Evolutionary conservation across 2,329 filamentous ascomycete genomes (phyloP), one percentile per base, ranked within the genome.

Genomic region (Purpureocillium takamizusanense): DNA sequence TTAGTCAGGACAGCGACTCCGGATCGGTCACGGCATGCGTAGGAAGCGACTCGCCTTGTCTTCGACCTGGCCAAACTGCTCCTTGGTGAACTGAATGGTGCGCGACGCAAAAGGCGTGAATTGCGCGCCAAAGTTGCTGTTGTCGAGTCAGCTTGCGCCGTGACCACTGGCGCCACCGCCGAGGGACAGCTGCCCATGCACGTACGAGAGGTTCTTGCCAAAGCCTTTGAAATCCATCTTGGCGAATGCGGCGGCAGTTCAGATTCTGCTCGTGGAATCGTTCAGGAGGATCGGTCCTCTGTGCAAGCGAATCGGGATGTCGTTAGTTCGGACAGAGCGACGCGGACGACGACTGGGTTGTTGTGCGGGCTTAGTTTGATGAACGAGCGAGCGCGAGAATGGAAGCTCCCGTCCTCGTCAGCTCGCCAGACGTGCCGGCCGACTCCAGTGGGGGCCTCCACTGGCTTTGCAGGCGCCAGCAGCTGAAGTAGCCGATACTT

Each of bases 1-100:
- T 10, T 25, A 25, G 6, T n/a, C n/a, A n/a, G 10, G 10, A 25
- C 21, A 25, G 21, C 21, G 21, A 5, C 21, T 10, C 21, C 21
- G 10, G 21, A 25, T 25, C 21, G 21, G 21, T 10, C 21, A 10
- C 21, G 21, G 10, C 6, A 25, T 6, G 21, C 6, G 21, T 25
- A 10, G 10, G 18, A 34, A 23, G 38, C 33, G 30, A 45, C 39
- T 40, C 47, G 88, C 86, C 82, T 92, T 95, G 64, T 97, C 92
- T 49, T 95, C 89, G 45, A 80, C 86, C 66, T 94, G 86, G 37
- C 92, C 92, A 45, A 97, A 78, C 69, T 95, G 89, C 68, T 98
- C 92, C 73, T 94, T 95, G 61, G 95, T 86, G 71, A 90, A 94
- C 70, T 98, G 92, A 64, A 94, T 87, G 41, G 88, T 95, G 57